A percentile compares a stretch with the other conserved stretches of the same genome.
Conservation (phyloP, 441 rosid genomes). For the Viola pubescens region DNA sequence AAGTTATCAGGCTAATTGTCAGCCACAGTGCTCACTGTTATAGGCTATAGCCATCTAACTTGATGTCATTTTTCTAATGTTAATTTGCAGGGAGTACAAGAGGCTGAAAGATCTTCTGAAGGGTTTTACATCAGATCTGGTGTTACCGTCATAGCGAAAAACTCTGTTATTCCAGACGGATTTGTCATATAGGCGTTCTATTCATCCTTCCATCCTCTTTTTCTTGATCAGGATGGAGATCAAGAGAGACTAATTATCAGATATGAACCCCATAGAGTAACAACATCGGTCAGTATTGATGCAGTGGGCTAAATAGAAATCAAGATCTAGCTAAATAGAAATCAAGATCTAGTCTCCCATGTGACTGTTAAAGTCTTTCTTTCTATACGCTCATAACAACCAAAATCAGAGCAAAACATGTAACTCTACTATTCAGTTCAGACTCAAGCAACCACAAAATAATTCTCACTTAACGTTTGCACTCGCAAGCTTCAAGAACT, state of each 20-base stretch:
- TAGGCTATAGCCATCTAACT: too few relatives aligned
- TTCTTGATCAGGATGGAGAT: constrained; percentile 12
- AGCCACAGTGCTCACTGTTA: too few relatives aligned
- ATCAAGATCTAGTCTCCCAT: neutral
- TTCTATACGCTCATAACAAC: too few relatives aligned
- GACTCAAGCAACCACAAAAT: too few relatives aligned
- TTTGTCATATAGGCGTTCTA: constrained; percentile 29
- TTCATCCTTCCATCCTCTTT: constrained; percentile 14
- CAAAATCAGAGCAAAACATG: too few relatives aligned
- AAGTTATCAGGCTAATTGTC: too few relatives aligned
- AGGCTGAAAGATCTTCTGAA: constrained; percentile 75
- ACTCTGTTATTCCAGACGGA: constrained; percentile 37
- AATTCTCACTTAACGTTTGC: too few relatives aligned
- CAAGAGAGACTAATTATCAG: constrained; percentile 11
- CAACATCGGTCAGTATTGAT: neutral
- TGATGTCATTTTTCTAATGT: neutral
- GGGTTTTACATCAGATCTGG: constrained; percentile 89
- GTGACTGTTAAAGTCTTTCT: too few relatives aligned
- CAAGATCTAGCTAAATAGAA: neutral
- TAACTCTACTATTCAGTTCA: too few relatives aligned
- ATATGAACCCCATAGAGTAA: constrained; percentile 1
- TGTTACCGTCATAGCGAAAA: constrained; percentile 50
- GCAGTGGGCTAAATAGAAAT: too few relatives aligned
- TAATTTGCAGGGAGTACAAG: constrained; percentile 64
- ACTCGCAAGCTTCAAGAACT: too few relatives aligned